Evolutionary conservation across 352 stramenopile species (phyloP), one percentile per base, ranked within the genome.

Genomic region (Phytopythium oedochilum): DNA sequence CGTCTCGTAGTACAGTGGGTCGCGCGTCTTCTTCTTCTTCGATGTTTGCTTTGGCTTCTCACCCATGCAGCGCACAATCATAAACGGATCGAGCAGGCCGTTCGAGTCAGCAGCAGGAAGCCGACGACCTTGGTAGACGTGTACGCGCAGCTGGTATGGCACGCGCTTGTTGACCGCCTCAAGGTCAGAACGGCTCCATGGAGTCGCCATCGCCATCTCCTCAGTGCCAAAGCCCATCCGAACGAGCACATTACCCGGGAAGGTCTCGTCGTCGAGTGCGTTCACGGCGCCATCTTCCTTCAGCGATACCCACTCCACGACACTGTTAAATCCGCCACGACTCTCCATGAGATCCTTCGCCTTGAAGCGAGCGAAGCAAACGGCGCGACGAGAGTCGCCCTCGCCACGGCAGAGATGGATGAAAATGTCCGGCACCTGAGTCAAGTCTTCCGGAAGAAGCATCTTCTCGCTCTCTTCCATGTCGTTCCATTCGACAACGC

Each of bases 1-100:
- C 6, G 84, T 96, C 61, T 96, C 78, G 67, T 96, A 96, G 65
- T 72, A 96, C n/a, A 88, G 57, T 14, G 87, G 85, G 57, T 96
- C 83, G 53, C 79, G 59, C 2, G 85, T 96, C 60, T 86, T 87
- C 53, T 77, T 80, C 65, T 92, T 89, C 20, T 78, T 75, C 12
- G 74, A 75, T 0, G 82, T 90, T 47, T 82, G 59, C 53, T 91
- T 89, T 1, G 75, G 57, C 48, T 96, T 89, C 35, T 89, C 79
- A 5, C 81, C 81, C 75, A 90, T 84, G 55, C 86, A 92, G 28
- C 77, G 78, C 14, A 93, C 71, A 22, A 92, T 70, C 23, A 94
- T 58, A 59, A 89, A 96, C 5, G 87, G 87, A 59, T 96, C 85
- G 45, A 94, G 59, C 22, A 95, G 60, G 9, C 87, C 87, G 51